Percentiles rank a stretch among this genome's conserved stretches.
Conservation (phyloP, 176 grass and related monocot genomes). For the Puya raimondii region DNA sequence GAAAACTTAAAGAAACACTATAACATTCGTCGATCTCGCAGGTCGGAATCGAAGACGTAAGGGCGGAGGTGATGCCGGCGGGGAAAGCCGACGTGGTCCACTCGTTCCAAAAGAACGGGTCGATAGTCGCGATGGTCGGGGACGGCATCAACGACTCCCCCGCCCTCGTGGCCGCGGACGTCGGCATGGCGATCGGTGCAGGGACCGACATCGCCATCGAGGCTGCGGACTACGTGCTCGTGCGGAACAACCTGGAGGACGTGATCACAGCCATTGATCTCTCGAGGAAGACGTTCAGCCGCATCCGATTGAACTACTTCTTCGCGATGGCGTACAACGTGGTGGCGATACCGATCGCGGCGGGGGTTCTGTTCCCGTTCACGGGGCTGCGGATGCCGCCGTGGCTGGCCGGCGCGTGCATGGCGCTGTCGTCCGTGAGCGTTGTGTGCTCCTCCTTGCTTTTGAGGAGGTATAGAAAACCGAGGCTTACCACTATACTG, state of each 20-base stretch:
- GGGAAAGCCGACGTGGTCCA: constrained; percentile 47
- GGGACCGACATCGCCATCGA: constrained; percentile 49
- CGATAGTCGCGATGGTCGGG: constrained; percentile 61
- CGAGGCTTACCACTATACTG: constrained; percentile 75
- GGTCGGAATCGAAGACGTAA: constrained; percentile 58
- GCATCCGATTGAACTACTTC: constrained; percentile 83
- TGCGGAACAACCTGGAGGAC: constrained; percentile 23
- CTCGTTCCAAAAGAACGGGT: constrained; percentile 54
- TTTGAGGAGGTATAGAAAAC: constrained; percentile 84
- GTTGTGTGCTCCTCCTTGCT: constrained; percentile 87
- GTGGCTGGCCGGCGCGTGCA: constrained; percentile 89
- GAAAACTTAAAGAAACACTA: background rate
- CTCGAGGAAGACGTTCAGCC: constrained; percentile 50
- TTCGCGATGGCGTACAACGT: constrained; percentile 69
- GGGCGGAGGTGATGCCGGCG: constrained; percentile 60
- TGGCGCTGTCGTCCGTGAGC: constrained; percentile 85
- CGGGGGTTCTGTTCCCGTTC: constrained; percentile 55
- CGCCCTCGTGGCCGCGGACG: constrained; percentile 16
- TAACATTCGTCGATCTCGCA: background rate
- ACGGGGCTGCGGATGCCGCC: constrained; percentile 55
- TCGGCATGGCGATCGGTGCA: constrained; percentile 25
- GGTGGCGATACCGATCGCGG: constrained; percentile 55
- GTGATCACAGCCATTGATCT: constrained; percentile 25
- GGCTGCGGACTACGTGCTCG: constrained; percentile 69
- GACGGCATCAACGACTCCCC: constrained; percentile 86